Evolutionary conservation across 1,284 basidiomycete genomes (phyloP), one percentile per base, ranked within the genome.

Genomic region (Cutaneotrichosporon dermatis): DNA sequence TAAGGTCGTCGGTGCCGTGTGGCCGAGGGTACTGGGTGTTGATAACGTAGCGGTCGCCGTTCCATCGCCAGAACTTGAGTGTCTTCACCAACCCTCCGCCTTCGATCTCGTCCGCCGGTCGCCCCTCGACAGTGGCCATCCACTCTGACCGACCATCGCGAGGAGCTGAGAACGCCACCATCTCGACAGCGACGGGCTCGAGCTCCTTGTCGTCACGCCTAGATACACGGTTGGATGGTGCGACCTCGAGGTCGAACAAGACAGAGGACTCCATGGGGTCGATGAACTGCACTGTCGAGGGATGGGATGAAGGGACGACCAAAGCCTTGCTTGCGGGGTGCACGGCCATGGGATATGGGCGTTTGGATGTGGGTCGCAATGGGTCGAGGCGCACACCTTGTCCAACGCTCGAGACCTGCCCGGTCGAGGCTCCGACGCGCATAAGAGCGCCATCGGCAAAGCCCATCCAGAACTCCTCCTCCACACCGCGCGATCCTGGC

Each of bases 1-100:
- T 86, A 35, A 97, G 80, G 55, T 81, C 80, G 46, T 80, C 77
- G 39, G 81, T 74, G 36, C 88, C 88, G 76, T 99, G 95, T 7
- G 95, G 94, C 37, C 86, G 83, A 73, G 96, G 91, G 64, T 98
- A 86, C 59, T 93, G 86, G 8, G 93, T 96, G 76, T 94, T 94
- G 69, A 85, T 73, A 4, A 71, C 44, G 63, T 80, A 82, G 43
- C 76, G 76, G 39, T 59, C 46, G 50, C 90, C 9, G 81, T 77
- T 59, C 82, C 82, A 66, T 73, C 60, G 58, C 95, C 95, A 99
- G 46, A 97, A 79, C 79, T 98, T 98, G 67, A 99, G 82, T 69
- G 88, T 88, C 25, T 88, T 82, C 69, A 93, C 90, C 2, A 82
- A 76, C 55, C 81, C 82, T 55, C 77, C 60, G 35, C 74, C 74